Base-by-base conservation (phyloP, 2,329 filamentous ascomycete genomes). In the Fusarium sp. region DNA sequence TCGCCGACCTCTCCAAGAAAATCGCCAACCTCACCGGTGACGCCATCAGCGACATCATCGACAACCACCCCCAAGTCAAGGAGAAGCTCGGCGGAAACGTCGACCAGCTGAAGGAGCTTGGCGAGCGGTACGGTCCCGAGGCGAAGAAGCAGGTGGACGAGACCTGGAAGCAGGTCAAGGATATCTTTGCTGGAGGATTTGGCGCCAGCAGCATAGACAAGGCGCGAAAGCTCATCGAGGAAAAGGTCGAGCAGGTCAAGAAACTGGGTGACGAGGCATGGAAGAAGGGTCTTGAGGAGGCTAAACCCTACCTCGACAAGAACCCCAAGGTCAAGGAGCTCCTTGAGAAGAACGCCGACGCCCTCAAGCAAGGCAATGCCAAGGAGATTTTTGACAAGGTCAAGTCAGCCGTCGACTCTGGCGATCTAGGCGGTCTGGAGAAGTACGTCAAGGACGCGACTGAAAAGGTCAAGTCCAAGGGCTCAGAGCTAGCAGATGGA, bases 71-170 rank as follows among this genome's bases (percentile, higher is more conserved):
- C 0, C 81, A 92, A 75, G 77, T 94, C 22, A 94, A 93, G 85
- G 88, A 94, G 78, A 92, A 92, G 83, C 82, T 94, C 10, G 92
- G 92, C 16, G 90, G 89, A 12, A 91, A 89, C 74, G 82, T 93
- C 51, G 89, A 93, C 58, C 88, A 93, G 79, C 84, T 95, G 58
- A 93, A 93, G 86, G 81, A 90, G 73, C 87, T 94, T 81, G 90
- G 90, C 29, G 88, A 94, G 16, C 85, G 90, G 67, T 92, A 92
- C 76, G 93, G 93, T 0, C 93, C 92, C 0, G 91, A 94, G 78
- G 92, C 92, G 0, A 93, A 94, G 87, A 91, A 94, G 86, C 88
- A 93, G 80, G 88, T 93, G 6, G 91, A 94, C 64, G 86, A 92
- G 81, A 93, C 92, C 1, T 94, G 92, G 89, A 80, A 87, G 31